These are phyloP conservation scores for Globisporangium solare DNA, from an alignment of 352 stramenopile genomes.

Conservation along the genomic window DNA sequence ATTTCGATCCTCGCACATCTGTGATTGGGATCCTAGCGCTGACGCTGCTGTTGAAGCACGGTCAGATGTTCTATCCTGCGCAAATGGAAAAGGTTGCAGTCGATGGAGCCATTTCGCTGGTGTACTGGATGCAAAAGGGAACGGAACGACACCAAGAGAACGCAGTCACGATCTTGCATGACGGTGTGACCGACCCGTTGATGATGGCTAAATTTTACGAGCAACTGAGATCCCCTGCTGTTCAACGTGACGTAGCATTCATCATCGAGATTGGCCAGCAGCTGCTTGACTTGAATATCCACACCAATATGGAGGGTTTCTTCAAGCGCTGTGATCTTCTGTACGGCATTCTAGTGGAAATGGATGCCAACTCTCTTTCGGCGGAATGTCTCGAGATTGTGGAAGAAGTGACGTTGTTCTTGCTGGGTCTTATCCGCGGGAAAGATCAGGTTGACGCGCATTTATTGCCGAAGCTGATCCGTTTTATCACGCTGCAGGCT, in stretches of 20 bases:
- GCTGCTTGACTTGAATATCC: conserved; percentile 60
- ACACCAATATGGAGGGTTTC: conserved; percentile 41
- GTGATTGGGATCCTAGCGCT: conserved; percentile 69
- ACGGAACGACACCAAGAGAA: conserved; percentile 81
- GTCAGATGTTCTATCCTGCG: conserved; percentile 36
- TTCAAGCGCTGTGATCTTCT: conserved; percentile 69
- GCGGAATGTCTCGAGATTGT: conserved; percentile 54
- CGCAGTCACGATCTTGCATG: conserved; percentile 64
- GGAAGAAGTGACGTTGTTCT: conserved; percentile 50
- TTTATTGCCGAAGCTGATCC: conserved; percentile 26
- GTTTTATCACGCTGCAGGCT: conserved; percentile 33
- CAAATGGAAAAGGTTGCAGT: conserved; percentile 79
- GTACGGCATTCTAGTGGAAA: conserved; percentile 44
- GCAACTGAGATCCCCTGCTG: conserved; percentile 40
- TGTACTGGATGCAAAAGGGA: conserved; percentile 85
- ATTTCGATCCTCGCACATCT: conserved; percentile 67
- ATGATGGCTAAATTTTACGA: conserved; percentile 55
- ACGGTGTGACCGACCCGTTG: conserved; percentile 42
- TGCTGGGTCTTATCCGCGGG: conserved; percentile 25
- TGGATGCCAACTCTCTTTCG: conserved; percentile 33
- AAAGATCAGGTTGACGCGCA: conserved; percentile 15
- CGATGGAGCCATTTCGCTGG: conserved; percentile 56
- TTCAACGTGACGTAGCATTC: conserved; percentile 59
- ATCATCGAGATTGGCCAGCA: conserved; percentile 61
- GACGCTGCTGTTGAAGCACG: conserved; percentile 59